phyloP scores from a whole-genome alignment of 305 asterid species.

The Euphrasia arctica region DNA sequence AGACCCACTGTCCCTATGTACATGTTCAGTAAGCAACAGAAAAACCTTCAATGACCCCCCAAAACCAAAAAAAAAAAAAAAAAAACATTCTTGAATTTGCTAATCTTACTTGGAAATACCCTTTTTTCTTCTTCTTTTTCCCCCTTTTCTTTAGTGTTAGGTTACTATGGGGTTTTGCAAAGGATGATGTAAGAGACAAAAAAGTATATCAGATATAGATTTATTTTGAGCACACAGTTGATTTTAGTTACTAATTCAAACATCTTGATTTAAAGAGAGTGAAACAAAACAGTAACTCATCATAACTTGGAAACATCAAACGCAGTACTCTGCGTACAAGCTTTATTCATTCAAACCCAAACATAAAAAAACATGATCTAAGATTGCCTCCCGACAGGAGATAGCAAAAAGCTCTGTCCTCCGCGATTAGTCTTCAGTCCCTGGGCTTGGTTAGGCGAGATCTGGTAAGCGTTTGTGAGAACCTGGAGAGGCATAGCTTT shows the following conservation, averaged over 20 bases:
- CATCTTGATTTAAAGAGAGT: no score
- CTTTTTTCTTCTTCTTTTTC: neutral
- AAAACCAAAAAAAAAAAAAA: neutral
- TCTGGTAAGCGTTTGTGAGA: conserved; percentile 44
- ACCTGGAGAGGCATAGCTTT: conserved; percentile 62
- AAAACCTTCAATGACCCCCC: neutral
- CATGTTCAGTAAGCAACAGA: conserved; percentile 34
- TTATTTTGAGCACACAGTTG: neutral
- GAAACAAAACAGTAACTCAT: neutral
- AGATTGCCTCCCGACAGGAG: conserved; percentile 29
- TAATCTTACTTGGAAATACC: neutral
- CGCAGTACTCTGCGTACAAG: no score
- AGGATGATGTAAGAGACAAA: neutral
- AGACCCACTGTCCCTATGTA: conserved; percentile 59
- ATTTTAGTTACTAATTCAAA: neutral
- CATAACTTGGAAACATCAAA: no score
- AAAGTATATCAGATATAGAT: neutral
- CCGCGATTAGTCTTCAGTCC: conserved; percentile 54
- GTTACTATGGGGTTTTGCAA: neutral
- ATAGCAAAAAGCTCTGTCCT: conserved; percentile 43
- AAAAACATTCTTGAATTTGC: neutral
- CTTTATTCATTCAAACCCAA: conserved; percentile 2
- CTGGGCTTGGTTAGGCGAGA: conserved; percentile 53
- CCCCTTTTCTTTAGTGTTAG: neutral
- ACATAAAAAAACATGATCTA: conserved; percentile 17